Conservation (phyloP, 495 filamentous ascomycete species). For the Evernia prunastri region DNA sequence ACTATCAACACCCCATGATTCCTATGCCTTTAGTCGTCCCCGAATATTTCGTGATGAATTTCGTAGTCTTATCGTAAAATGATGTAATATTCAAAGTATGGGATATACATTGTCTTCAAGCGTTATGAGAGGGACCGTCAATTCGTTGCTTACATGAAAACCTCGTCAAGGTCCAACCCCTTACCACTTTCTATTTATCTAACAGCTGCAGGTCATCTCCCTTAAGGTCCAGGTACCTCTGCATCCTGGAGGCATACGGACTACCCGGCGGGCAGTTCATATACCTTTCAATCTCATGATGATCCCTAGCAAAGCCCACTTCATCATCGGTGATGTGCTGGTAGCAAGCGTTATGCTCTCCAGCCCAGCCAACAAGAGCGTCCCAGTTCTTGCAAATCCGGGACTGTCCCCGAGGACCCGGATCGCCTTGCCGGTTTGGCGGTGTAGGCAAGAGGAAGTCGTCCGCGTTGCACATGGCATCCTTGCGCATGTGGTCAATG, state of each 20-base stretch:
- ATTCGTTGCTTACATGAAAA: no score
- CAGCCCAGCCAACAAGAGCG: conserved; percentile 25
- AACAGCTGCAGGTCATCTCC: neutral
- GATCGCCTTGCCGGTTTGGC: neutral
- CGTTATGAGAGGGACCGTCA: no score
- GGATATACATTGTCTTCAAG: no score
- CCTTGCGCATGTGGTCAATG: conserved; percentile 29
- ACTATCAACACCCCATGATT: no score
- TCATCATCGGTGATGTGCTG: conserved; percentile 9
- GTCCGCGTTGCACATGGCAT: conserved; percentile 32
- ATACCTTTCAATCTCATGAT: conserved; percentile 9
- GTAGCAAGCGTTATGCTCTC: conserved; percentile 26
- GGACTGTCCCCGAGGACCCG: conserved; percentile 18
- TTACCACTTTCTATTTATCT: neutral
- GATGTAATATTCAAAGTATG: no score
- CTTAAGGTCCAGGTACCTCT: conserved; percentile 6
- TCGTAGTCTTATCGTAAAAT: no score
- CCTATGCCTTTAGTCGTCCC: no score
- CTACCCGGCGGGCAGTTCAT: conserved; percentile 18
- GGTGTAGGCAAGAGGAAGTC: conserved; percentile 26
- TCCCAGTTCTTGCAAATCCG: conserved; percentile 28
- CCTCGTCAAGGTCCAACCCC: no score
- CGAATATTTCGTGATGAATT: no score
- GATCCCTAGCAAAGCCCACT: neutral
- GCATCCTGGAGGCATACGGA: conserved; percentile 17